Conservation (phyloP, 208 protist genomes). For the Naegleria fowleri region DNA sequence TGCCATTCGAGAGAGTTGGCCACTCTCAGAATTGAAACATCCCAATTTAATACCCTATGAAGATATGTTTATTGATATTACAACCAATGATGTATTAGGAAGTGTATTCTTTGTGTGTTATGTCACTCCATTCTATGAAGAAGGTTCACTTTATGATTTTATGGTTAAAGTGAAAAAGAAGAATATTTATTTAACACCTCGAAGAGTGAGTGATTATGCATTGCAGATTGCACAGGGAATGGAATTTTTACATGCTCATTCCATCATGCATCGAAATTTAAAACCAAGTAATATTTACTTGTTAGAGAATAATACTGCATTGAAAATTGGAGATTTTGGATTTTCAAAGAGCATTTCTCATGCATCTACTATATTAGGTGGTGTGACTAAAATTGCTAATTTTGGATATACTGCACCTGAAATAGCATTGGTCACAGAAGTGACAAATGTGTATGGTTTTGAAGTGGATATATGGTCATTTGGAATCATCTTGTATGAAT, state of each 20-base stretch:
- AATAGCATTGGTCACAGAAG: neutral
- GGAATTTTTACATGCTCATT: neutral
- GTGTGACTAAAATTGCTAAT: neutral
- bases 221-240: neutral
- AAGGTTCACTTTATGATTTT: neutral
- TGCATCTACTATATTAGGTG: neutral
- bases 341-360: neutral
- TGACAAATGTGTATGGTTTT: neutral
- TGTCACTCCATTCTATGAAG: neutral
- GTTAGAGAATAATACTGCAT: neutral
- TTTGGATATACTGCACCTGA: neutral
- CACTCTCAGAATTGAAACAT: neutral
- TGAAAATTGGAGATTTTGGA: neutral
- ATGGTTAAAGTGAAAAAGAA: neutral
- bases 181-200: neutral
- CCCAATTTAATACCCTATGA: neutral
- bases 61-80: neutral
- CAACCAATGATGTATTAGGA: neutral
- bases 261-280: neutral
- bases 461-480: constrained; percentile 2
- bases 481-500: neutral
- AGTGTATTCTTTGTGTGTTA: neutral
- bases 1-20: neutral
- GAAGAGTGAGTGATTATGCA: neutral
- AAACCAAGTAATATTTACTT: constrained; percentile 5